A percentile compares a stretch with the other conserved stretches of the same genome.
phyloP scores from a whole-genome alignment of 257 asterid genomes.

The Craterostigma plantagineum region DNA sequence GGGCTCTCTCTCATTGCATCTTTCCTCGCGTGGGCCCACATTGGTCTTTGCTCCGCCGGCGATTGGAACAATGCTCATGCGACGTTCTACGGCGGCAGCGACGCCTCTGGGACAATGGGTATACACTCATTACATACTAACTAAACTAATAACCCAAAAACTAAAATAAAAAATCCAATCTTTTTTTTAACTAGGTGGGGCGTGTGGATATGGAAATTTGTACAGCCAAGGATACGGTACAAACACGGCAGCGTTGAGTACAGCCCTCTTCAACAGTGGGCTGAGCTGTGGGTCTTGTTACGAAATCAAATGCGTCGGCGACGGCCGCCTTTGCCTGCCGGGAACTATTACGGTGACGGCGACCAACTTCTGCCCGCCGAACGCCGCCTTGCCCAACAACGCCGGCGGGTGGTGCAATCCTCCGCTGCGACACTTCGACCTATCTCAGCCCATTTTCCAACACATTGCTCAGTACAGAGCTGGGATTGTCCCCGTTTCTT shows the following conservation, averaged over 20 bases:
- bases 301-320: constrained; percentile 34
- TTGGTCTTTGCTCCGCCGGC: constrained; percentile 28
- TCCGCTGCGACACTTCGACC: constrained; percentile 69
- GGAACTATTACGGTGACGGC: constrained; percentile 60
- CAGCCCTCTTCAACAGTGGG: constrained; percentile 79
- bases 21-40: constrained; percentile 11
- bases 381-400: constrained; percentile 53
- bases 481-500: constrained; percentile 86
- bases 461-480: constrained; percentile 71
- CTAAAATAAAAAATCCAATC: constrained; percentile 1
- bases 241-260: constrained; percentile 82
- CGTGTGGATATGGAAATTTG: constrained; percentile 87
- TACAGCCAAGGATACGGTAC: constrained; percentile 90
- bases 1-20: constrained; percentile 21
- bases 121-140: too few species aligned
- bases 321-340: constrained; percentile 28
- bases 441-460: constrained; percentile 71
- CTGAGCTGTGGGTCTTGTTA: constrained; percentile 83
- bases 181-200: constrained; percentile 45
- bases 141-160: too few species aligned
- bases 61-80: constrained; percentile 79
- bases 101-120: constrained; percentile 98
- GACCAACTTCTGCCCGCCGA: constrained; percentile 90
- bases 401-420: constrained; percentile 96
- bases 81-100: constrained; percentile 86